Evolutionary conservation across 139 green algal genomes (phyloP), one percentile per base, ranked within the genome.

Genomic region (Micractinium sp.): DNA sequence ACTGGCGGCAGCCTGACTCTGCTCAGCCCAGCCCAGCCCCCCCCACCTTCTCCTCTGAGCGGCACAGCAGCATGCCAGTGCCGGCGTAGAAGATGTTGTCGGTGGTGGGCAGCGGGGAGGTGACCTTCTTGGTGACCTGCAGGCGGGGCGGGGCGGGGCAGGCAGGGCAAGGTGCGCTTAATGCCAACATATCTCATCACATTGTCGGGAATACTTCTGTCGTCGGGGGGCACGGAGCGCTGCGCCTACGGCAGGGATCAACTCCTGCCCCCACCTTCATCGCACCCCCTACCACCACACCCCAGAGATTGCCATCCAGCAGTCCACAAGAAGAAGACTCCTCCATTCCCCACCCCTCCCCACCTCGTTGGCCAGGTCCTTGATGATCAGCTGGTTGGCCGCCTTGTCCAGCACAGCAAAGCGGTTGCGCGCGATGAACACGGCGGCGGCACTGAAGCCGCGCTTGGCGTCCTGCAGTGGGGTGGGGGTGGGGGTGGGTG

Each of bases 361-460:
- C 90, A 98, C 96, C 94, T 99, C 98, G 83, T 99, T 99, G 89
- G 95, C 93, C 89, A 99, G 94, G 95, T 99, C 99, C 93, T 97
- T 97, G 88, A 99, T 97, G 90, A 99, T 93, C 81, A 98, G 95
- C 47, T 93, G 93, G 94, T 96, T 96, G 76, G 89, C 81, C 35
- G 88, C 78, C 89, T 96, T 97, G 95, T 99, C 98, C 89, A 99
- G 95, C 83, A 98, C 95, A 0, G 98, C 98, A 94, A 99, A 99
- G 69, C 98, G 93, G 94, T 99, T 99, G 89, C 98, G 95, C 12
- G 98, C 98, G 76, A 99, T 98, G 94, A 99, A 99, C 22, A 99
- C 97, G 0, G 98, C 97, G 0, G 93, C 96, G 0, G 88, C 88
- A 85, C 96, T 97, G 74, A 95, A 84, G 61, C 97, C 98, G 25